Base-by-base conservation (phyloP, 2,329 filamentous ascomycete genomes). In the Trichophyton rubrum region DNA sequence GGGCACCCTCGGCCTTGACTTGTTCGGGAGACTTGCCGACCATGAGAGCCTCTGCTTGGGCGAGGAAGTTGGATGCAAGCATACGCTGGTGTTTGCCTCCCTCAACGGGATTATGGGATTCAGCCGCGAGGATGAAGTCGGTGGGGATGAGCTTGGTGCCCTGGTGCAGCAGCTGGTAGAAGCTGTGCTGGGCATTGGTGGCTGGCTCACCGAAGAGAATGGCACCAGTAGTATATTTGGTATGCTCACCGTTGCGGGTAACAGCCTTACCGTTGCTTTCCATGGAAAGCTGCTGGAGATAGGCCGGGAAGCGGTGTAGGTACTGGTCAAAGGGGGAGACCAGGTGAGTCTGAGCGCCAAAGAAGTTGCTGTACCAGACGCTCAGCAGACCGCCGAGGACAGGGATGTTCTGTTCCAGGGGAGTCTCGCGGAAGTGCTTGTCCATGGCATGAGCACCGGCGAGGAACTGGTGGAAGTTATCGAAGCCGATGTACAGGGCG, bases 331-430 rank as follows among this genome's bases (percentile, higher is more conserved):
- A 99, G 61, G 93, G 93, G 73, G 93, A 89, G 66, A 99, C 91
- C 59, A 99, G 83, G 78, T 97, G 93, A 63, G 93, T 97, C 79
- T 99, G 93, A 59, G 93, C 90, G 74, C 91, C 91, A 77, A 95
- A 99, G 79, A 97, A 97, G 80, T 99, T 89, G 64, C 90, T 95
- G 81, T 99, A 99, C 90, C 91, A 99, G 61, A 99, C 91, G 69
- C 90, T 96, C 71, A 99, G 77, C 33, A 99, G 85, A 75, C 92
- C 93, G 72, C 87, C 93, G 67, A 99, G 81, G 59, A 90, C 82
- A 62, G 93, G 93, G 67, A 99, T 97, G 79, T 99, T 99, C 78
- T 97, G 80, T 78, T 91, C 88, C 30, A 97, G 80, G 6, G 93
- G 91, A 22, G 93, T 85, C 72, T 89, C 85, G 69, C 85, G 85